Conservation (phyloP, 2,329 filamentous ascomycete genomes). For the Diaporthe humulicola region DNA sequence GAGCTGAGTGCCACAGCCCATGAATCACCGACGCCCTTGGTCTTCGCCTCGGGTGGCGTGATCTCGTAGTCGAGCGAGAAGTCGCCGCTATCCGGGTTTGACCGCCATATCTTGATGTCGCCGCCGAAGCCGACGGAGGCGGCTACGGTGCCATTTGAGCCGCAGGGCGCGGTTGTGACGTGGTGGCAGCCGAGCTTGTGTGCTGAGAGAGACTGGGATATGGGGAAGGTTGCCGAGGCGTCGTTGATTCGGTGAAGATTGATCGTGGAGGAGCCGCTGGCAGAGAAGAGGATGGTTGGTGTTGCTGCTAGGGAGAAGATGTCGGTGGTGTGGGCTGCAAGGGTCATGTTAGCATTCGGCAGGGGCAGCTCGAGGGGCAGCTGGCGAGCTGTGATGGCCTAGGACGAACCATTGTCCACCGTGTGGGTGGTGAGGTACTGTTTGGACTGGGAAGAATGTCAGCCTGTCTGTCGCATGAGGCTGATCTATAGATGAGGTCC, state of each 20-base stretch:
- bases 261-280: conserved; percentile 85
- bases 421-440: conserved; percentile 97
- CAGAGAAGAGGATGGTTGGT: conserved; percentile 80
- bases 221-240: conserved; percentile 72
- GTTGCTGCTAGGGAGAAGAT: conserved; percentile 88
- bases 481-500: conserved; percentile 24
- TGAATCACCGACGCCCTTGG: conserved; percentile 67
- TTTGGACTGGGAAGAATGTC: conserved; percentile 79
- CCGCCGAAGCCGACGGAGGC: conserved; percentile 92
- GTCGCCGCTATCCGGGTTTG: conserved; percentile 70
- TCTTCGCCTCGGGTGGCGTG: conserved; percentile 45
- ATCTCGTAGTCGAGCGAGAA: conserved; percentile 65
- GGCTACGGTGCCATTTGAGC: conserved; percentile 75
- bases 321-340: conserved; percentile 82
- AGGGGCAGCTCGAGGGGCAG: conserved; percentile 36
- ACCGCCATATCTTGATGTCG: conserved; percentile 86
- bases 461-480: conserved; percentile 26
- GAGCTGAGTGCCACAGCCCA: conserved; percentile 92
- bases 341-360: conserved; percentile 31
- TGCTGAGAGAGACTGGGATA: conserved; percentile 84
- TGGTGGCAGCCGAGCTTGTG: conserved; percentile 95
- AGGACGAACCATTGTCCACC: conserved; percentile 80
- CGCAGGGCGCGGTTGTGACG: conserved; percentile 72
- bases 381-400: conserved; percentile 47
- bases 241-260: conserved; percentile 82